These are phyloP conservation scores for Martensiomyces pterosporus DNA, from an alignment of 192 early-diverging fungal genomes.

Conservation along the genomic window DNA sequence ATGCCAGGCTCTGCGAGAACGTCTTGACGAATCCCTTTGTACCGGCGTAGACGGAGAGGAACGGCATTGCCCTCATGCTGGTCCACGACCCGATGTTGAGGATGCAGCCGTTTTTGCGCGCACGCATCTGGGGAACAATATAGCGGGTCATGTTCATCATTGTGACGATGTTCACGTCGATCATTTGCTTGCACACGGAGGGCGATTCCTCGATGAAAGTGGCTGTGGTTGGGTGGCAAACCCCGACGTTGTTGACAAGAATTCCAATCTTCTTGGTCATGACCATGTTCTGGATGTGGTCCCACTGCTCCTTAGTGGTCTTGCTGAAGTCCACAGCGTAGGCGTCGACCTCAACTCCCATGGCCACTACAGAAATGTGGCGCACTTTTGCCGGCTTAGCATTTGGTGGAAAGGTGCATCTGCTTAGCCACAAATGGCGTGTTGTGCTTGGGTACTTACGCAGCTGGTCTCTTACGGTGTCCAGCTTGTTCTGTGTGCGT, in stretches of 20 bases:
- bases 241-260: slow-evolving; percentile 90
- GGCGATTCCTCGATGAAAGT: slow-evolving; percentile 78
- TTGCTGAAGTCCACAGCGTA: slow-evolving; percentile 44
- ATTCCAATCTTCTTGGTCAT: slow-evolving; percentile 33
- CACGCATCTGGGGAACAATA: slow-evolving; percentile 75
- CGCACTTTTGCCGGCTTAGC: not conserved
- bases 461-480: slow-evolving; percentile 61
- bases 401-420: not conserved
- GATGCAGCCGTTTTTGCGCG: slow-evolving; percentile 70
- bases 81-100: slow-evolving; percentile 91
- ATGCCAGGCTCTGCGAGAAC: slow-evolving; percentile 83
- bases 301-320: slow-evolving; percentile 17
- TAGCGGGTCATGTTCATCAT: slow-evolving; percentile 77
- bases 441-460: slow-evolving; percentile 21
- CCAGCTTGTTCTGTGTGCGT: slow-evolving; percentile 76
- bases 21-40: slow-evolving; percentile 89
- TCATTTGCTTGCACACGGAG: slow-evolving; percentile 66
- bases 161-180: slow-evolving; percentile 78
- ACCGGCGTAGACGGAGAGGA: slow-evolving; percentile 86
- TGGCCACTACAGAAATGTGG: slow-evolving; percentile 12
- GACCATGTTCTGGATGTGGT: slow-evolving; percentile 25
- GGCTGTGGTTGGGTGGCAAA: slow-evolving; percentile 80
- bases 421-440: not conserved
- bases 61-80: slow-evolving; percentile 77
- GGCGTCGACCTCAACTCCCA: slow-evolving; percentile 22